Evolutionary conservation across 108 stramenopile genomes (phyloP), one percentile per base, ranked within the genome.

Genomic region (Skeletonema marinoi): DNA sequence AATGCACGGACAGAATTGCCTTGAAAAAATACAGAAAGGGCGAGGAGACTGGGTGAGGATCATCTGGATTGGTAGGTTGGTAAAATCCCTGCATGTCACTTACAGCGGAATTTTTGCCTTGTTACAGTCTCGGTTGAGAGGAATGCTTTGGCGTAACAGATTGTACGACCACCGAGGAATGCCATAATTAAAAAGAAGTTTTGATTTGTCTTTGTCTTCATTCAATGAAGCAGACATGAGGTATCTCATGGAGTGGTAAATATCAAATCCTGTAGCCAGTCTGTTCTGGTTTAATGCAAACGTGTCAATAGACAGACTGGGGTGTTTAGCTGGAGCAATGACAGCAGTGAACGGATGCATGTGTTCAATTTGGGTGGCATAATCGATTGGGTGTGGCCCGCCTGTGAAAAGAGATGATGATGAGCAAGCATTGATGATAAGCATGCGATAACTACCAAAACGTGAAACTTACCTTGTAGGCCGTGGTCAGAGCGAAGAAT

Each of bases 401-500:
- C 84, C 84, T 61, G 50, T 51, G n/a, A 44, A 32, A 6, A 36
- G 36, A 36, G 35, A 36, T 36, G 36, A 36, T 36, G 36, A 36
- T 36, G 36, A 36, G 36, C 36, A 1, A 36, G 36, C 36, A 36
- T 5, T 36, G 8, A 36, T 36, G 36, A 36, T 36, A 1, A 36
- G 36, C 36, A 36, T 36, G 36, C 1, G 36, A 36, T 8, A 36
- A 8, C 36, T 36, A 36, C 6, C 36, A 8, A 36, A 36, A 36
- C 62, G 59, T 39, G 31, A 31, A 9, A 66, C 39, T 41, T 41
- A 32, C 78, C 71, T 68, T 88, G 85, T 6, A 82, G 54, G 29
- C 88, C 88, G 68, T 88, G 88, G 66, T 88, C 88, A 10, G 80
- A 70, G 19, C 88, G 74, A 25, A 88, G 31, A 17, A 88, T 32